phyloP scores from a whole-genome alignment of 768 basidiomycete species.

The Hirschioporus abietinus region DNA sequence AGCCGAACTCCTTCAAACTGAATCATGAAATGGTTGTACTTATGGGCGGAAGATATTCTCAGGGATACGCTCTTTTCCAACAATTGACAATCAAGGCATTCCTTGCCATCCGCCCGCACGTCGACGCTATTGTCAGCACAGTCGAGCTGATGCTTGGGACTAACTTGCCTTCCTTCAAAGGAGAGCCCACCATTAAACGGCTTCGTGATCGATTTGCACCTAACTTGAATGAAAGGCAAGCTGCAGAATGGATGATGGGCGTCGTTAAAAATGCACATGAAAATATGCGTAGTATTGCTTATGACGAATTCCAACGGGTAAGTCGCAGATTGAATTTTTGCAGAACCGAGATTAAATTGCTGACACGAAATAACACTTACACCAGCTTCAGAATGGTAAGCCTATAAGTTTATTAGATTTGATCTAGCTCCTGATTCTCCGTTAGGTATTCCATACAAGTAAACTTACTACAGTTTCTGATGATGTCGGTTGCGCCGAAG shows the following conservation, averaged over 20 bases:
- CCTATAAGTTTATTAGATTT: constrained; percentile 6
- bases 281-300: constrained; percentile 88
- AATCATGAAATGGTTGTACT: constrained; percentile 98
- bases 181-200: constrained; percentile 84
- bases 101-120: constrained; percentile 91
- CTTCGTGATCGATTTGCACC: constrained; percentile 84
- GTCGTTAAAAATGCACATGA: constrained; percentile 91
- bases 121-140: constrained; percentile 84
- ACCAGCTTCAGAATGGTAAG: constrained; percentile 45
- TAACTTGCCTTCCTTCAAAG: constrained; percentile 94
- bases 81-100: constrained; percentile 95
- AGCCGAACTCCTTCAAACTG: constrained; percentile 96
- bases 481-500: no score
- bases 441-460: constrained; percentile 34
- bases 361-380: constrained; percentile 4
- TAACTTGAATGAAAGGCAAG: constrained; percentile 79
- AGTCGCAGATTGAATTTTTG: constrained; percentile 22
- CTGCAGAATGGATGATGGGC: constrained; percentile 90
- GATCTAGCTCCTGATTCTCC: not conserved
- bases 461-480: constrained; percentile 1
- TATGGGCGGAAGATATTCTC: constrained; percentile 93
- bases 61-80: constrained; percentile 92
- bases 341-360: constrained; percentile 1
- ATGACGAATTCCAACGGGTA: constrained; percentile 93
- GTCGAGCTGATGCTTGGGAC: constrained; percentile 94